These are phyloP conservation scores for Thelephora terrestris DNA, from an alignment of 1,284 basidiomycete species.

Conservation along the genomic window DNA sequence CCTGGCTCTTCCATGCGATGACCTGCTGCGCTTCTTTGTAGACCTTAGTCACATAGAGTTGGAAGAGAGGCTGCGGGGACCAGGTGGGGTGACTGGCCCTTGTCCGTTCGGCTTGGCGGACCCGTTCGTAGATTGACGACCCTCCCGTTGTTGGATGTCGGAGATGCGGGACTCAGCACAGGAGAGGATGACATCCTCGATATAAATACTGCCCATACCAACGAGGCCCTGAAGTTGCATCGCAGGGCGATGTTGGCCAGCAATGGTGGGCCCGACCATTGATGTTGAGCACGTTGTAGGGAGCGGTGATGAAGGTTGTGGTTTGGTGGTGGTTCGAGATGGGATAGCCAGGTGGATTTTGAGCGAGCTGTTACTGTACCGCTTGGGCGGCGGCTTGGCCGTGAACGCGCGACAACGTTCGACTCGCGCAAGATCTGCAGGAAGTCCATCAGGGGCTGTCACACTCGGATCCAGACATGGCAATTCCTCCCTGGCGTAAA, in stretches of 20 bases:
- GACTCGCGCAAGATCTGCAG: too few relatives aligned
- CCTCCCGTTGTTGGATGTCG: slow-evolving; percentile 28
- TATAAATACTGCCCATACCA: slow-evolving; percentile 66
- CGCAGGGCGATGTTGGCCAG: slow-evolving; percentile 41
- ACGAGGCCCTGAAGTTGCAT: slow-evolving; percentile 48
- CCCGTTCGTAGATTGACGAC: slow-evolving; percentile 29
- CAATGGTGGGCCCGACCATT: slow-evolving; percentile 23
- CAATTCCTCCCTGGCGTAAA: too few relatives aligned
- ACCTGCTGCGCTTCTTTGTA: slow-evolving; percentile 21
- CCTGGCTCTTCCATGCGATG: slow-evolving; percentile 23
- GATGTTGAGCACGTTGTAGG: slow-evolving; percentile 30
- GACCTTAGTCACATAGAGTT: slow-evolving; percentile 34
- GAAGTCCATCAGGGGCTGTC: too few relatives aligned
- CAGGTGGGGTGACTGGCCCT: slow-evolving; percentile 63
- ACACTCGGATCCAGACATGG: too few relatives aligned
- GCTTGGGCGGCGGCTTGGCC: slow-evolving; percentile 57
- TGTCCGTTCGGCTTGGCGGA: slow-evolving; percentile 30
- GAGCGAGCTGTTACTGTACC: slow-evolving; percentile 37
- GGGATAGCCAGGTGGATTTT: slow-evolving; percentile 23
- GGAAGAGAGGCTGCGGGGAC: slow-evolving; percentile 56
- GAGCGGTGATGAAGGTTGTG: slow-evolving; percentile 20
- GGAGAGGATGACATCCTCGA: slow-evolving; percentile 32
- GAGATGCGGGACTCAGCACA: slow-evolving; percentile 35
- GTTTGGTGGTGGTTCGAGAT: slow-evolving; percentile 6
- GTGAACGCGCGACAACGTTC: too few relatives aligned